Evolutionary conservation across 805 yeast species (phyloP), one percentile per base, ranked within the genome.

Genomic region (Spathaspora arborariae): DNA sequence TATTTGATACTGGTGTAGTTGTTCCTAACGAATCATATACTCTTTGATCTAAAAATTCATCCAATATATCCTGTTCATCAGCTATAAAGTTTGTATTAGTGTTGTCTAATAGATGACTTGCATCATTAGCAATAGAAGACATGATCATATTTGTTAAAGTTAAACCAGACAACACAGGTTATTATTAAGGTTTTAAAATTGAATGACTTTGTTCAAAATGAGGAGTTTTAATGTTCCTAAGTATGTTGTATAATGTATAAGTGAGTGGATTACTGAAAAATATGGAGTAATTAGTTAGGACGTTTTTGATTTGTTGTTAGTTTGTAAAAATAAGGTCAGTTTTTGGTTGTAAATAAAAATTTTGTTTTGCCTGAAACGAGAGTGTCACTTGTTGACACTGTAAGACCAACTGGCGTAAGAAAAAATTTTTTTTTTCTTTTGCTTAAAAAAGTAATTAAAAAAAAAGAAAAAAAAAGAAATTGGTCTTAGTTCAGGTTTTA

Each of bases 1-100:
- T 3, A 5, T 20, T 42, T 11, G 44, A 27, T 3, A 42, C 46
- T 4, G 56, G 56, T 13, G 54, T 47, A 20, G 39, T 51, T 13
- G 48, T 46, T 7, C 55, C 56, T 20, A 53, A 45, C 2, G 56
- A 48, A 35, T 76, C 80, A 49, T 75, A 78, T 8, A 78, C 74
- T 45, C 81, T 62, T 51, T 77, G 75, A 55, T 79, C 82, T 45
- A 79, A 63, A 46, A 79, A 78, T 56, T 81, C 85, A 54, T 79
- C 83, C 39, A 81, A 57, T 30, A 81, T 69, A 50, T 81, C 84
- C 19, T 70, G 75, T 33, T 71, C 72, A 34, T 40, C 35, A 16
- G 39, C 5, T 15, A 37, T 37, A 13, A 37, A 37, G 22, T 7
- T 19, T 24, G 26, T 15, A n/a, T 44, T 44, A 8, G 30, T 30